Base-by-base conservation (phyloP, 2,329 filamentous ascomycete species). In the Cladosporium sp. region DNA sequence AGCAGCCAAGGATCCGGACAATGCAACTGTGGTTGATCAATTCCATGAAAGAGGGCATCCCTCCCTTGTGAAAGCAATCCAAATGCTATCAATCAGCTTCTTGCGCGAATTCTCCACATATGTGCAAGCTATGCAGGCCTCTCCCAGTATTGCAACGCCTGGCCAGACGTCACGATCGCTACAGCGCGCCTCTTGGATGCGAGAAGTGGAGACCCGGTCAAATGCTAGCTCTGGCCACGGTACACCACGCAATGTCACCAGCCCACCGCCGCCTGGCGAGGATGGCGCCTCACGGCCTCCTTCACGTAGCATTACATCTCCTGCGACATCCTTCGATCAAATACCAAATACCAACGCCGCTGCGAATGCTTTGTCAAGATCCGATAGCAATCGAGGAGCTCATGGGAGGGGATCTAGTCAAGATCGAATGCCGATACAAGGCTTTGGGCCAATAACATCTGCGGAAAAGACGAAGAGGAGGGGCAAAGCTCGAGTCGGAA, bases 121-220 rank as follows among this genome's bases (percentile, higher is more conserved):
- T 60, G 80, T 81, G 34, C 80, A 77, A 66, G 83, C 82, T 5
- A 76, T 82, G 60, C 79, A 82, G 72, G 81, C 78, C 13, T 74
- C 82, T 53, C 88, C 89, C 4, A 88, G 86, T 4, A 88, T 97
- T 66, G 91, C 94, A 68, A 93, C 92, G 0, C 92, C 92, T 0
- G 89, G 86, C 10, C 74, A 72, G 59, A 72, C 70, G 25, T 69
- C 69, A 80, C 86, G 70, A 51, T 67, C 64, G 75, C 74, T 66
- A 77, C 81, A 68, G 77, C 77, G 80, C 74, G 57, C 39, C 8
- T 65, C 63, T 14, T 65, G 63, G 63, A 58, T 65, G 54, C 63
- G 63, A 32, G 63, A 65, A 11, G 43, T 43, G 23, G 63, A 65
- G n/a, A 54, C 34, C n/a, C 43, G 46, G 23, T 59, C 63, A 8